phyloP scores from a whole-genome alignment of 2,329 filamentous ascomycete species.

The Diplodia sapinea region DNA sequence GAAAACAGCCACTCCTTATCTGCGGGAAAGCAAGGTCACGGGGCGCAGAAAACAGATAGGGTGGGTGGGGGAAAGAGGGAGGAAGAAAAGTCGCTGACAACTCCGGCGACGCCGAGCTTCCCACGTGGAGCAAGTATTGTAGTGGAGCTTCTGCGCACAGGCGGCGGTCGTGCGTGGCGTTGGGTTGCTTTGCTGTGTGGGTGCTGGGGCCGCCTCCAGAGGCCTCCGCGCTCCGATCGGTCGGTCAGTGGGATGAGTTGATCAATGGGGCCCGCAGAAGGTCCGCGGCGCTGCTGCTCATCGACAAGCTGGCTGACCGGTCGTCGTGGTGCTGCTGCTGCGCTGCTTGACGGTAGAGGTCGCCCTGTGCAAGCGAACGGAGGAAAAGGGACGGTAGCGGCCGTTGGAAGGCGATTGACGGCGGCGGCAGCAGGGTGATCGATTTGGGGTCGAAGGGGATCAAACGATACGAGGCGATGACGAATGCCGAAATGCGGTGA shows the following conservation, averaged over 20 bases:
- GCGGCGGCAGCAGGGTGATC: neutral
- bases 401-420: neutral
- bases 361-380: no score
- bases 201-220: neutral
- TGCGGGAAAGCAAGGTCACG: no score
- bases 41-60: no score
- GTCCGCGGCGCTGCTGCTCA: neutral
- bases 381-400: neutral
- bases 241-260: neutral
- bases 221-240: neutral
- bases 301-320: neutral
- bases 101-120: conserved; percentile 7
- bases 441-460: neutral
- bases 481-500: conserved; percentile 6
- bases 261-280: neutral
- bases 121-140: conserved; percentile 12
- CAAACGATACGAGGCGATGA: conserved; percentile 1
- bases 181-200: neutral
- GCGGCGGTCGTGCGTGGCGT: neutral
- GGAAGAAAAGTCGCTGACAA: neutral
- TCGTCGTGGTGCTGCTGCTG: neutral
- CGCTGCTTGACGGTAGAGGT: no score
- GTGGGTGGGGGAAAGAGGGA: neutral
- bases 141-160: conserved; percentile 17
- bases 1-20: neutral